Evolutionary conservation across 768 basidiomycete genomes (phyloP).

Genomic region (Tulasnella sp.): DNA sequence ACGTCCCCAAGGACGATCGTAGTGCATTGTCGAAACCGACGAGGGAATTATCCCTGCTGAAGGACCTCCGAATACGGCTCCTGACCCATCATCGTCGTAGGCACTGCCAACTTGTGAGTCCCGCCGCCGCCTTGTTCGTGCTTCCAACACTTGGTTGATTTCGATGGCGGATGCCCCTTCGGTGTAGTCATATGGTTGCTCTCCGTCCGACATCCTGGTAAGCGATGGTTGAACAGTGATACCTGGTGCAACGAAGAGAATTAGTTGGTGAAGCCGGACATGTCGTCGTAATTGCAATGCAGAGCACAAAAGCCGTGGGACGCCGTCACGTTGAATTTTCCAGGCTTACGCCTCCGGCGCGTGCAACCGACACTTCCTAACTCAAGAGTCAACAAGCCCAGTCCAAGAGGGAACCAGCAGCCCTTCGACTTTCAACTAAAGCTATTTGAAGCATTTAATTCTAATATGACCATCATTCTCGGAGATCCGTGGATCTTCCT

Average conservation of each 20-base stretch:
- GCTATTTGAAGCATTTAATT: background rate
- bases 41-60: constrained; percentile 62
- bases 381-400: background rate
- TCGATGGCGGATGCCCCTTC: constrained; percentile 79
- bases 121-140: constrained; percentile 50
- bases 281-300: background rate
- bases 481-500: constrained; percentile 1
- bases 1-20: constrained; percentile 42
- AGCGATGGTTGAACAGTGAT: background rate
- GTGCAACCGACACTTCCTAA: background rate
- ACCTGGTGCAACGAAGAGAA: background rate
- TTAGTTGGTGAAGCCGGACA: background rate
- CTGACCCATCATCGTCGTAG: constrained; percentile 54
- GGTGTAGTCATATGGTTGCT: constrained; percentile 59
- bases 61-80: constrained; percentile 62
- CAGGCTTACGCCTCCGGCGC: background rate
- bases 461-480: background rate
- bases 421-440: too few relatives aligned
- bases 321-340: background rate
- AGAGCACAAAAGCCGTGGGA: background rate
- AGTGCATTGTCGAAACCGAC: constrained; percentile 75
- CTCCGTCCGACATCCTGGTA: constrained; percentile 22
- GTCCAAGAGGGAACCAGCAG: too few relatives aligned
- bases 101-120: constrained; percentile 62
- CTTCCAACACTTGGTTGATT: constrained; percentile 59